Conservation (phyloP, 805 yeast species). For the Crinitomyces ghanaensis region DNA sequence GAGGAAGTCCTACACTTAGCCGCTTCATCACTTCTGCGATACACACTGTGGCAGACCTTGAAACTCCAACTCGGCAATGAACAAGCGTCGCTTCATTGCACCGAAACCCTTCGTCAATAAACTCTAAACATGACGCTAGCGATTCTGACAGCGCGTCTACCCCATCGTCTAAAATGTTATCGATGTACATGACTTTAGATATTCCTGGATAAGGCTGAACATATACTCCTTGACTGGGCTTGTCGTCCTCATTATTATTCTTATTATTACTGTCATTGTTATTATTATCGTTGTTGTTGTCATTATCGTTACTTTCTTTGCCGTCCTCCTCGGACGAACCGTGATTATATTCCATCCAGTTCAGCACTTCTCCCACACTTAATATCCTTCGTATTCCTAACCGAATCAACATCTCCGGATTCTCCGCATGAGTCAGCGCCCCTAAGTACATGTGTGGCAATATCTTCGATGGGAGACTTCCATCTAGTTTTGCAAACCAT, state of each 20-base stretch:
- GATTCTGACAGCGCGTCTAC: conserved; percentile 60
- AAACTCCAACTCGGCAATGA: conserved; percentile 93
- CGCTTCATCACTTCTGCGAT: conserved; percentile 91
- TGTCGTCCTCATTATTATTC: conserved; percentile 1
- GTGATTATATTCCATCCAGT: conserved; percentile 40
- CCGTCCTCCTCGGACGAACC: conserved; percentile 2
- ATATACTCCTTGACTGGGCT: conserved; percentile 1
- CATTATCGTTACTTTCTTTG: no score
- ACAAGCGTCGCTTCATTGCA: conserved; percentile 47
- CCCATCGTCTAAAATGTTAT: conserved; percentile 83
- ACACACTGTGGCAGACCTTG: conserved; percentile 89
- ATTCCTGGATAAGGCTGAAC: conserved; percentile 22
- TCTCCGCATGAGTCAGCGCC: conserved; percentile 69
- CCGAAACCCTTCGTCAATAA: conserved; percentile 44
- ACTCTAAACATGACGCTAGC: conserved; percentile 51
- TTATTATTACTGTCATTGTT: conserved; percentile 4
- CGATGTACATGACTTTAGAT: conserved; percentile 46
- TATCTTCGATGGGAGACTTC: conserved; percentile 76
- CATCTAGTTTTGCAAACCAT: conserved; percentile 32
- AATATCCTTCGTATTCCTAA: conserved; percentile 66
- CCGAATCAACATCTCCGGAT: conserved; percentile 46
- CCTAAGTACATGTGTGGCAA: conserved; percentile 80
- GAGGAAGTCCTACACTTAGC: conserved; percentile 49
- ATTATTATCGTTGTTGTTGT: no score
- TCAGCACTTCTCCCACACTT: conserved; percentile 72